Conservation (phyloP, 805 yeast species). For the Ascoidea rubescens region DNA sequence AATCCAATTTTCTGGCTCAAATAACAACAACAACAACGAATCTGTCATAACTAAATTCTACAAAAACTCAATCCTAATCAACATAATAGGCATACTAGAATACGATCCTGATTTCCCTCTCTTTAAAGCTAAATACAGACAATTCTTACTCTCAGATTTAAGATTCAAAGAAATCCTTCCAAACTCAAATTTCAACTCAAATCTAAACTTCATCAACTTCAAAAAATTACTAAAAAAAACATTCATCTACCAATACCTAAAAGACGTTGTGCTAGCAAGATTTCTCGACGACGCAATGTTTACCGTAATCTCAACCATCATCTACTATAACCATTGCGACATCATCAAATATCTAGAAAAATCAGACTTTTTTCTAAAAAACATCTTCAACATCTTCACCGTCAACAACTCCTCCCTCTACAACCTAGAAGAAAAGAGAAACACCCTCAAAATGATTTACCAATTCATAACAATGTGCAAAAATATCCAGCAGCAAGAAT, state of each 20-base stretch:
- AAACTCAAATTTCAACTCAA: conserved; percentile 52
- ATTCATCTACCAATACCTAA: conserved; percentile 64
- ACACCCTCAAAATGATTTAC: conserved; percentile 67
- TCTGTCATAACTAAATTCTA: too few species aligned
- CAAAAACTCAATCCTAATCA: not conserved
- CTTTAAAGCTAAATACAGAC: conserved; percentile 68
- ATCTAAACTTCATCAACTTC: conserved; percentile 44
- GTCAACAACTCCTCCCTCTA: conserved; percentile 1
- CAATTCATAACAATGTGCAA: conserved; percentile 72
- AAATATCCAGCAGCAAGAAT: conserved; percentile 46
- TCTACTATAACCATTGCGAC: conserved; percentile 54
- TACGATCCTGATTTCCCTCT: conserved; percentile 81
- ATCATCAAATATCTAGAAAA: conserved; percentile 46
- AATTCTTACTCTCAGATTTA: conserved; percentile 40
- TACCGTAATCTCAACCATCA: conserved; percentile 49
- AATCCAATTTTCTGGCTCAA: not conserved
- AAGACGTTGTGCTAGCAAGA: conserved; percentile 78
- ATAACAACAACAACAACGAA: too few species aligned
- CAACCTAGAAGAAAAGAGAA: conserved; percentile 24
- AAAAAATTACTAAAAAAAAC: conserved; percentile 54
- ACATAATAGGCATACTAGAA: conserved; percentile 63
- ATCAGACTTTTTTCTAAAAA: conserved; percentile 35
- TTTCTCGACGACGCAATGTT: conserved; percentile 71
- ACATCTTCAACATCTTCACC: conserved; percentile 45
- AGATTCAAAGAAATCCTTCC: conserved; percentile 55